A percentile compares a stretch with the other conserved stretches of the same genome.
phyloP scores from a whole-genome alignment of 768 basidiomycete genomes.

The Lactarius vividus region DNA sequence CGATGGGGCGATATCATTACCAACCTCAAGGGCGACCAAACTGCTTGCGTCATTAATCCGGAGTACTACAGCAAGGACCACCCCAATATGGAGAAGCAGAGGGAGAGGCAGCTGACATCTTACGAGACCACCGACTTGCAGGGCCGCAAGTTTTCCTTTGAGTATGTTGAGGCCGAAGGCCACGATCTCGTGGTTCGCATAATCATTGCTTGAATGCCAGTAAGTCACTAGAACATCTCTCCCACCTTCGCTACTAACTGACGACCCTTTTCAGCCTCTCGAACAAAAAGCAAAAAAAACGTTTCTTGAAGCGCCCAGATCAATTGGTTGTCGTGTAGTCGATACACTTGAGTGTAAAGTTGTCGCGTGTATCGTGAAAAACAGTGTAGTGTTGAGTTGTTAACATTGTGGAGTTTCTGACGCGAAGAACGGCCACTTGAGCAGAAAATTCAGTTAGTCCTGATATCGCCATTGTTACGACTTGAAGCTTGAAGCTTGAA shows the following conservation, averaged over 20 bases:
- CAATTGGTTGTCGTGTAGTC: not conserved
- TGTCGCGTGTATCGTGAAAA: not conserved
- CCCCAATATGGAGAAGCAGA: slow-evolving; percentile 33
- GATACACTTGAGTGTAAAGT: not conserved
- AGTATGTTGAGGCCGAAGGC: not conserved
- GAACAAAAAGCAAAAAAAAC: not conserved
- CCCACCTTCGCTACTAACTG: not conserved
- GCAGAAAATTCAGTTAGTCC: too few relatives aligned
- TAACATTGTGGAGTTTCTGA: too few relatives aligned
- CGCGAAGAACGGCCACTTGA: too few relatives aligned
- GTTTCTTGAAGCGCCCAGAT: not conserved
- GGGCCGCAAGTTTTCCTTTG: not conserved
- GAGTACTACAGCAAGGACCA: slow-evolving; percentile 5
- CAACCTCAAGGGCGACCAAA: slow-evolving; percentile 27
- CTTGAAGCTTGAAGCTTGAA: too few relatives aligned
- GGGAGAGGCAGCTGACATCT: slow-evolving; percentile 76
- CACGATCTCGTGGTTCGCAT: not conserved
- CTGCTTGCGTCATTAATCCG: slow-evolving; percentile 12
- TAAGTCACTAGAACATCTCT: not conserved
- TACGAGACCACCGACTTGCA: not conserved
- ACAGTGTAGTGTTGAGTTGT: not conserved
- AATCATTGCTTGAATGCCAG: not conserved
- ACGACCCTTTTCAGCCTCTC: not conserved
- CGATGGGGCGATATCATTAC: slow-evolving; percentile 41
- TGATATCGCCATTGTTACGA: too few relatives aligned